Evolutionary conservation across 2,329 filamentous ascomycete species (phyloP).

Genomic region (Colletotrichum scovillei): DNA sequence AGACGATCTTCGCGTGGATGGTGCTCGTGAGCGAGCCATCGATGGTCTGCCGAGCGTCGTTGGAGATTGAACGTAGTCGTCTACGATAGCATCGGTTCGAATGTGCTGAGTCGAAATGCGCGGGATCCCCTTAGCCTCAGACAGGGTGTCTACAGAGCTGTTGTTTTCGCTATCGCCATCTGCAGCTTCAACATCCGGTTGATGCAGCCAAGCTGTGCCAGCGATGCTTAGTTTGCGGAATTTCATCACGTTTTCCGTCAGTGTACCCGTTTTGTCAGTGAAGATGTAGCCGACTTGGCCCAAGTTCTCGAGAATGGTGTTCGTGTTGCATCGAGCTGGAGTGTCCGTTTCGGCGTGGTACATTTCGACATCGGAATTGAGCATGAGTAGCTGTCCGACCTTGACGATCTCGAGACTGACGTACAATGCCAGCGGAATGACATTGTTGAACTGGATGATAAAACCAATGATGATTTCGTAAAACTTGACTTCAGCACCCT

Average conservation of each 20-base stretch:
- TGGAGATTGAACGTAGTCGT: slow-evolving; percentile 19
- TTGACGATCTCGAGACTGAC: slow-evolving; percentile 92
- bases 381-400: slow-evolving; percentile 79
- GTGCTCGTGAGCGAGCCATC: slow-evolving; percentile 40
- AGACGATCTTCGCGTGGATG: slow-evolving; percentile 55
- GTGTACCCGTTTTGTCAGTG: slow-evolving; percentile 92
- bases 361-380: slow-evolving; percentile 88
- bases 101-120: slow-evolving; percentile 16
- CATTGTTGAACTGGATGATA: slow-evolving; percentile 96
- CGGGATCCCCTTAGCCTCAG: slow-evolving; percentile 1
- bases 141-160: slow-evolving; percentile 10
- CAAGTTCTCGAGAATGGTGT: slow-evolving; percentile 93
- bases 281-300: slow-evolving; percentile 93
- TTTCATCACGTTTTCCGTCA: slow-evolving; percentile 96
- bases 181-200: slow-evolving; percentile 71
- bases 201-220: slow-evolving; percentile 89
- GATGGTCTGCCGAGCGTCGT: slow-evolving; percentile 36
- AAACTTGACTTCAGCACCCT: slow-evolving; percentile 76
- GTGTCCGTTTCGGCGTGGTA: slow-evolving; percentile 88
- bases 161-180: neutral
- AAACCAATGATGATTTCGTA: slow-evolving; percentile 89
- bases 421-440: slow-evolving; percentile 91
- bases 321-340: slow-evolving; percentile 89
- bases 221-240: slow-evolving; percentile 93
- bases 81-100: slow-evolving; percentile 3